Evolutionary conservation across 2,329 filamentous ascomycete species (phyloP).

Genomic region (Phyllosticta paracitricarpa): DNA sequence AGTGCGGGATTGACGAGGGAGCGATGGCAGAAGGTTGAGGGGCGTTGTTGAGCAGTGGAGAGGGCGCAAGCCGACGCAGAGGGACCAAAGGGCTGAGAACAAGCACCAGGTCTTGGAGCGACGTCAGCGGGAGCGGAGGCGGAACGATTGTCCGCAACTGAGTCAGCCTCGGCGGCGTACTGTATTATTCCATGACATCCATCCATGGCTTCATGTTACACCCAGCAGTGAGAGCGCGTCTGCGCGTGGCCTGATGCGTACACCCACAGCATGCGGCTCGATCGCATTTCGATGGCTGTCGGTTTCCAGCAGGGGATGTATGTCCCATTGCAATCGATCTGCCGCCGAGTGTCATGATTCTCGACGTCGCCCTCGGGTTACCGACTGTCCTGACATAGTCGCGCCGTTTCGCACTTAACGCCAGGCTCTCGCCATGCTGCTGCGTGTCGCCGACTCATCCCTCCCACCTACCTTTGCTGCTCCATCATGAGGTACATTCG

Average conservation of each 20-base stretch:
- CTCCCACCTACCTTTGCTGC: neutral
- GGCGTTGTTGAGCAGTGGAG: neutral
- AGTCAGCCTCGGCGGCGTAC: no score
- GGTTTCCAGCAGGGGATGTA: neutral
- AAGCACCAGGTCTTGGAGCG: neutral
- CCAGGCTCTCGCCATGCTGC: conserved; percentile 3
- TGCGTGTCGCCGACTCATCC: neutral
- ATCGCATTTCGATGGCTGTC: neutral
- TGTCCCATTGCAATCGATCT: neutral
- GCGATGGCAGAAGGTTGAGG: neutral
- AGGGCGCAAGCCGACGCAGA: neutral
- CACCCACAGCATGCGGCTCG: neutral
- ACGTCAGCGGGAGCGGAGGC: neutral
- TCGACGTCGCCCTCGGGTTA: neutral
- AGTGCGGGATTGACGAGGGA: neutral
- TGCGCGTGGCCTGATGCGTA: neutral
- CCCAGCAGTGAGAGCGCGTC: neutral
- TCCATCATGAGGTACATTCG: conserved; percentile 47
- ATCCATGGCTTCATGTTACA: neutral
- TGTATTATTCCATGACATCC: no score
- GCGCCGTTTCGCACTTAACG: neutral
- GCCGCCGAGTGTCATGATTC: neutral
- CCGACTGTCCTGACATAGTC: neutral
- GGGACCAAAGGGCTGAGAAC: neutral
- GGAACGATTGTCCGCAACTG: neutral